Evolutionary conservation across 2,329 filamentous ascomycete genomes (phyloP).

Genomic region (Plectosphaerella plurivora): DNA sequence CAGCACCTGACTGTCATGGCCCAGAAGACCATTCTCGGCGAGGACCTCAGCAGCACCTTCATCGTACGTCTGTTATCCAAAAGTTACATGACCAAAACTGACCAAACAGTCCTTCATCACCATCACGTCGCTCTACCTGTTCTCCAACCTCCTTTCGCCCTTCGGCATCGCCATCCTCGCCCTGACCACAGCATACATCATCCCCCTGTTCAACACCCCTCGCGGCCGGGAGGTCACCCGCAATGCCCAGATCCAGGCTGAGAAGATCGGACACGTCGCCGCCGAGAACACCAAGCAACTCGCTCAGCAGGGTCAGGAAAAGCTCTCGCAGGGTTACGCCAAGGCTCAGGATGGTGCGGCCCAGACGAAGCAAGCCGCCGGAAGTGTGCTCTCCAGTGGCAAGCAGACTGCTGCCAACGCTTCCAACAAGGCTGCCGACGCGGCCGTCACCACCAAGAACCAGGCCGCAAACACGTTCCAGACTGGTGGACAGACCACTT

Average conservation of each 20-base stretch:
- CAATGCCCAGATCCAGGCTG: conserved; percentile 1
- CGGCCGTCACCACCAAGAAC: background rate
- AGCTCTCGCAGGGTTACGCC: background rate
- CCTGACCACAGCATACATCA: conserved; percentile 2
- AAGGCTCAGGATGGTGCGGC: background rate
- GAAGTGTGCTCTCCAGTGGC: background rate
- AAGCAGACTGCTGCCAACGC: background rate
- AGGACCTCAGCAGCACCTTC: conserved; percentile 4
- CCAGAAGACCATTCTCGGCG: conserved; percentile 1
- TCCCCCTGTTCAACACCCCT: conserved; percentile 2
- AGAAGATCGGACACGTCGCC: conserved; percentile 3
- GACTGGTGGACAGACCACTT: background rate
- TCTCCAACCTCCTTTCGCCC: background rate
- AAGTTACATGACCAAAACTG: background rate
- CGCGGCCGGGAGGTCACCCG: background rate
- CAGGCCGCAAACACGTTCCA: background rate
- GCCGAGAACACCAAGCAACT: conserved; percentile 1
- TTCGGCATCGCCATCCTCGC: conserved; percentile 4
- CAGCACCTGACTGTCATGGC: conserved; percentile 1
- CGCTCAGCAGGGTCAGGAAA: conserved; percentile 2
- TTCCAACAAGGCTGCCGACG: background rate
- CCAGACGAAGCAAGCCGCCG: background rate
- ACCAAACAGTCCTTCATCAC: conserved; percentile 2
- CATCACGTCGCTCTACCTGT: background rate
- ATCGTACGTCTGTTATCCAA: background rate